Conservation (phyloP, 345 rosid species). For the Carallia pectinifolia region DNA sequence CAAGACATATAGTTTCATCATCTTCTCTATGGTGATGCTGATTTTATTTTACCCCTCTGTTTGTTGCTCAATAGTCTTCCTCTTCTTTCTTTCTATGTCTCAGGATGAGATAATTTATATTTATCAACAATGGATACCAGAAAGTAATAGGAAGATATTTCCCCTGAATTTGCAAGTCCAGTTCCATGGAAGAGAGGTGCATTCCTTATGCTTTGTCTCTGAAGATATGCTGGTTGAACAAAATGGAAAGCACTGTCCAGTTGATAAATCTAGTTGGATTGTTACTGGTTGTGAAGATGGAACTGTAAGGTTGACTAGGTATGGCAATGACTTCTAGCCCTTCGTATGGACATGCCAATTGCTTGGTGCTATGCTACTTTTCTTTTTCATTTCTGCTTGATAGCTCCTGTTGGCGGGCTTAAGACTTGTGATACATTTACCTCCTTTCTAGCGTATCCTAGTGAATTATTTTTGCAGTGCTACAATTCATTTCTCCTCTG, state of each 20-base stretch:
- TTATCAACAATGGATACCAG: slow-evolving; percentile 57
- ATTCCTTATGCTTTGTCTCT: slow-evolving; percentile 75
- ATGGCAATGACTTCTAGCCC: slow-evolving; percentile 5
- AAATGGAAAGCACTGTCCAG: slow-evolving; percentile 30
- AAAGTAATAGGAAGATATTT: slow-evolving; percentile 47
- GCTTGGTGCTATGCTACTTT: background rate
- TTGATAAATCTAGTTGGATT: slow-evolving; percentile 64
- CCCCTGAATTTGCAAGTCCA: slow-evolving; percentile 76
- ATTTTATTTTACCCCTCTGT: background rate
- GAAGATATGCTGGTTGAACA: slow-evolving; percentile 33
- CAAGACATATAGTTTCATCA: background rate
- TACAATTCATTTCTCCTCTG: background rate
- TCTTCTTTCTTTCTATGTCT: background rate
- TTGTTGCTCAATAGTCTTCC: slow-evolving; percentile 16
- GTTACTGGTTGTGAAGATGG: slow-evolving; percentile 99
- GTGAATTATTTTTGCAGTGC: background rate
- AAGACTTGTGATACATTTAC: background rate
- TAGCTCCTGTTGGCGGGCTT: background rate
- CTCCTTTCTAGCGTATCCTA: background rate
- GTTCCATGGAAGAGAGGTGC: slow-evolving; percentile 96
- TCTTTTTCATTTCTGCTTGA: background rate
- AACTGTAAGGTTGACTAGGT: slow-evolving; percentile 94
- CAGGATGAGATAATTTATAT: slow-evolving; percentile 87
- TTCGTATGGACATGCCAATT: background rate
- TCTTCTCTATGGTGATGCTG: background rate